Conservation (phyloP, 169 alveolate genomes). For the Miamiensis avidus region DNA sequence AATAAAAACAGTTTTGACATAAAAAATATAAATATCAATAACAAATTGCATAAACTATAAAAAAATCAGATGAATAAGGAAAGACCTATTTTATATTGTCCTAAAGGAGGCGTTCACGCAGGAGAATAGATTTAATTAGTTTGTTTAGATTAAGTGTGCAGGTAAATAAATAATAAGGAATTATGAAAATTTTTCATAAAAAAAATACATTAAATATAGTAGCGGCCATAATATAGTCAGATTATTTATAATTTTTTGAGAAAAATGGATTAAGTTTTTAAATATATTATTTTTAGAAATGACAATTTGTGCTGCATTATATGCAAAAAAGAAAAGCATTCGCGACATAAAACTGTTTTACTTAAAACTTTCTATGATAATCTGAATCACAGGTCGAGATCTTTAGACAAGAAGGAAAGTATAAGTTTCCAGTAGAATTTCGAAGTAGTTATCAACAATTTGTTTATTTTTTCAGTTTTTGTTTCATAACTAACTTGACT, state of each 20-base stretch:
- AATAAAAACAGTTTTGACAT: too few species aligned
- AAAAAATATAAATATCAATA: too few species aligned
- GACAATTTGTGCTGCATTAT: not conserved
- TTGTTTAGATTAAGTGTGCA: not conserved
- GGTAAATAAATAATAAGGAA: not conserved
- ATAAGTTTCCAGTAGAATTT: not conserved
- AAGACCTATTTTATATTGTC: not conserved
- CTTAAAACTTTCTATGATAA: too few species aligned
- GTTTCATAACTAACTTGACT: too few species aligned
- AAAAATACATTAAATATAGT: too few species aligned
- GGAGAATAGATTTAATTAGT: not conserved
- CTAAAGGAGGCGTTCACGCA: not conserved
- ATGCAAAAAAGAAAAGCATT: not conserved
- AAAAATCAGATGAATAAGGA: too few species aligned
- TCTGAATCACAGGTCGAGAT: not conserved
- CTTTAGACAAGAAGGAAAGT: not conserved
- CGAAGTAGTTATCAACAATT: not conserved
- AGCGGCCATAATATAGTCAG: too few species aligned
- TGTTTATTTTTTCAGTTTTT: too few species aligned
- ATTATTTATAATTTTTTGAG: too few species aligned
- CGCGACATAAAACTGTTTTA: not conserved
- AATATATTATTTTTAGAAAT: not conserved
- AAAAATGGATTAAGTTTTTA: too few species aligned
- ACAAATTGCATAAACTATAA: too few species aligned
- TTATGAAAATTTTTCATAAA: too few species aligned